A percentile compares a stretch with the other conserved stretches of the same genome.
Evolutionary conservation across 2,329 filamentous ascomycete species (phyloP).

Genomic region (Magnaporthiopsis incrustans): DNA sequence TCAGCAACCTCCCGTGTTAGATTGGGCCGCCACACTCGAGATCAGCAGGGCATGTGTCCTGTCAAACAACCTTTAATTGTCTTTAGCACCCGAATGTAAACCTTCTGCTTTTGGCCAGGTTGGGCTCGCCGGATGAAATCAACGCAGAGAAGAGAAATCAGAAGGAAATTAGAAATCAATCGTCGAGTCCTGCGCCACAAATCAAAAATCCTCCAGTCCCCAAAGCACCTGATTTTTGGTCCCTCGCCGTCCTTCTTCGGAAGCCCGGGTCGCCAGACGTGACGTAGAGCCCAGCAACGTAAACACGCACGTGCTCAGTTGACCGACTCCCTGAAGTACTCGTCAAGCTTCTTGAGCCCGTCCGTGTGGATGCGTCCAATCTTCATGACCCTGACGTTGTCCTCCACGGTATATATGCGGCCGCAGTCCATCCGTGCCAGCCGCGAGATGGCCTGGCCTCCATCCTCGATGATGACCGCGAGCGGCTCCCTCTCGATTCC

Average conservation of each 20-base stretch:
- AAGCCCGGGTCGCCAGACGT: too few relatives aligned
- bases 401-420: constrained; percentile 20
- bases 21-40: neutral
- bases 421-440: constrained; percentile 18
- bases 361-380: constrained; percentile 18
- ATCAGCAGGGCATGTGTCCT: too few relatives aligned
- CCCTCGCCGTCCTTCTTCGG: too few relatives aligned
- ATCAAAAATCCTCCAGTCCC: neutral
- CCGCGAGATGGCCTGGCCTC: constrained; percentile 17
- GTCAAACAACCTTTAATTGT: neutral
- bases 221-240: neutral
- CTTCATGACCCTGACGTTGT: constrained; percentile 18
- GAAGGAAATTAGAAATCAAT: neutral
- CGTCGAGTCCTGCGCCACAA: neutral
- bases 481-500: constrained; percentile 15
- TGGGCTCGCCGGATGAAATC: too few relatives aligned
- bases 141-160: neutral
- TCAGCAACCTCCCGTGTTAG: neutral
- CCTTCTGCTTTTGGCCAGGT: too few relatives aligned
- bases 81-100: neutral
- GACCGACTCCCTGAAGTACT: constrained; percentile 14
- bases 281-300: neutral
- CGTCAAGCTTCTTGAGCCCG: constrained; percentile 12
- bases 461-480: constrained; percentile 19
- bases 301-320: neutral